These are phyloP conservation scores for Megacollybia marginata DNA, from an alignment of 768 basidiomycete species.

Conservation along the genomic window DNA sequence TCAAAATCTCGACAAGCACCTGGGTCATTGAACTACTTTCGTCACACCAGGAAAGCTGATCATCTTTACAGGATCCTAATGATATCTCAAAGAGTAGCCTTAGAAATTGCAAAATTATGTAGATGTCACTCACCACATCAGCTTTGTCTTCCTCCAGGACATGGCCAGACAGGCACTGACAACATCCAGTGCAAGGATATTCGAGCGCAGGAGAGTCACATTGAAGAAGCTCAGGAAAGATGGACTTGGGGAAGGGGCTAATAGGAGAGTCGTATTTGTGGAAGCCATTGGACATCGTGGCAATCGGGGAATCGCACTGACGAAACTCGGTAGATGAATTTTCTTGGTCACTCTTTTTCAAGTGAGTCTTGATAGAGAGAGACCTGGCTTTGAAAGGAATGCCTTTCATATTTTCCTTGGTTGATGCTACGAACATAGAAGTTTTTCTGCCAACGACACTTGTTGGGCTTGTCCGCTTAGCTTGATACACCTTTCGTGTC, in stretches of 20 bases:
- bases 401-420: constrained; percentile 1
- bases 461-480: constrained; percentile 12
- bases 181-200: too few species aligned
- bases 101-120: too few species aligned
- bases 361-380: not conserved
- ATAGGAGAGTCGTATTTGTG: not conserved
- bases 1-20: not conserved
- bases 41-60: constrained; percentile 8
- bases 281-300: constrained; percentile 24
- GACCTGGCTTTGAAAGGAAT: not conserved
- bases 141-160: too few species aligned
- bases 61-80: constrained; percentile 12
- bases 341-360: not conserved
- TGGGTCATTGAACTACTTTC: constrained; percentile 12
- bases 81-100: constrained; percentile 5
- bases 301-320: constrained; percentile 23
- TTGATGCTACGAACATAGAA: constrained; percentile 10
- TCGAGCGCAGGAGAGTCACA: too few species aligned
- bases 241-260: not conserved
- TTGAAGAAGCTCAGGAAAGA: not conserved
- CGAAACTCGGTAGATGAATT: constrained; percentile 10
- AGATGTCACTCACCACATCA: too few species aligned
- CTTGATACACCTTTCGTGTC: constrained; percentile 17
- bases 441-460: constrained; percentile 11
- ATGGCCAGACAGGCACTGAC: too few species aligned